Evolutionary conservation across 2,329 filamentous ascomycete genomes (phyloP).

Genomic region (Aspergillus brunneoviolaceus): DNA sequence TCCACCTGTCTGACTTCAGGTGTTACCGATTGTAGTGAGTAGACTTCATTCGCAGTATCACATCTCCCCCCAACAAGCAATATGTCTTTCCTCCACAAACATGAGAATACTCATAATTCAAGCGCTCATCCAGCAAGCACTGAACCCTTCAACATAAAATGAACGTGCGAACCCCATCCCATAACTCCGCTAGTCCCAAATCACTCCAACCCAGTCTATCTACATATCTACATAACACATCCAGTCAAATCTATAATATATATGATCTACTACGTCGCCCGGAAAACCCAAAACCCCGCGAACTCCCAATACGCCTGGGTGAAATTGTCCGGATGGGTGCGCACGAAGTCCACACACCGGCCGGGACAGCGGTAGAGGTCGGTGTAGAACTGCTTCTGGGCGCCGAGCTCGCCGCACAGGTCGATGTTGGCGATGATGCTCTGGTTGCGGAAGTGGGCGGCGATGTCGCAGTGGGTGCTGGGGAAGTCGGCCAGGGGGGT

Average conservation of each 20-base stretch:
- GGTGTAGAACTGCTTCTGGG: conserved; percentile 32
- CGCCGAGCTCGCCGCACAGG: conserved; percentile 60
- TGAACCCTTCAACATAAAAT: too few species aligned
- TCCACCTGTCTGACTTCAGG: too few species aligned
- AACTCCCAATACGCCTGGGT: conserved; percentile 66
- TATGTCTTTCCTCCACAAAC: too few species aligned
- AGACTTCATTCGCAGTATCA: too few species aligned
- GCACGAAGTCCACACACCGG: conserved; percentile 59
- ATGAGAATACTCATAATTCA: too few species aligned
- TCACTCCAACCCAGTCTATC: not conserved
- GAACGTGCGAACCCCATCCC: not conserved
- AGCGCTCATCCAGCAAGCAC: too few species aligned
- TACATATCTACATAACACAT: not conserved
- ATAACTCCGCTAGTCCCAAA: not conserved
- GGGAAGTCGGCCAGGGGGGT: conserved; percentile 65
- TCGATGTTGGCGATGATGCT: conserved; percentile 67
- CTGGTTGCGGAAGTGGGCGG: conserved; percentile 62
- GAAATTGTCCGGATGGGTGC: conserved; percentile 57
- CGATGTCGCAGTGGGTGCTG: conserved; percentile 60
- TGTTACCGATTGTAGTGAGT: too few species aligned
- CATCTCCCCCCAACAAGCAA: too few species aligned
- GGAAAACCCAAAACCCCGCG: conserved; percentile 60
- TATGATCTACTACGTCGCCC: conserved; percentile 23
- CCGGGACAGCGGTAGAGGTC: conserved; percentile 46
- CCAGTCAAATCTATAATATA: too few species aligned